phyloP scores from a whole-genome alignment of 2,329 filamentous ascomycete species.

The Grosmannia penicillata region DNA sequence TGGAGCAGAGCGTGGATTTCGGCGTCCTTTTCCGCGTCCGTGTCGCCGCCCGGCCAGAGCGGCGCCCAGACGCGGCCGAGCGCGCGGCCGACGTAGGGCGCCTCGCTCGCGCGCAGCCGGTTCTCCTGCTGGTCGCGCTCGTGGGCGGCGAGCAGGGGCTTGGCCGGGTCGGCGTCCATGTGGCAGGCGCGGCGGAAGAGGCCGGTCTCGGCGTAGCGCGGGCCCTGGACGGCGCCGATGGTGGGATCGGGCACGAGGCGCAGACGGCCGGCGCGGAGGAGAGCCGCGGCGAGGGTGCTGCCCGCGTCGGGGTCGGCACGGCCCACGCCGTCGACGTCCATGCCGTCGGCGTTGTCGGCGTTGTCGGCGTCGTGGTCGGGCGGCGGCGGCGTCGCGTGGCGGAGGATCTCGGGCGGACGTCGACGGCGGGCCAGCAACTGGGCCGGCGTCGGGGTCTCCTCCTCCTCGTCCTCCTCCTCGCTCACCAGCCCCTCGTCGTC shows the following conservation, averaged over 20 bases:
- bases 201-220: conserved; percentile 28
- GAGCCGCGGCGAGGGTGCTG: conserved; percentile 14
- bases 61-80: not conserved
- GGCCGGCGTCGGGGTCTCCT: not conserved
- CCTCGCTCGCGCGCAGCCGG: conserved; percentile 1
- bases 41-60: not conserved
- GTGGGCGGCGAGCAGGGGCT: conserved; percentile 28
- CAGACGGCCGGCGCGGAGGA: conserved; percentile 26
- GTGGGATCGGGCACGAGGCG: conserved; percentile 26
- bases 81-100: not conserved
- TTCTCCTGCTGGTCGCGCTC: conserved; percentile 30
- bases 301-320: conserved; percentile 13
- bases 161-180: conserved; percentile 22
- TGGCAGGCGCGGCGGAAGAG: conserved; percentile 36
- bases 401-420: conserved; percentile 29
- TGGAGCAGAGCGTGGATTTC: not conserved
- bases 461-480: not conserved
- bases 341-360: not conserved
- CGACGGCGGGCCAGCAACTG: conserved; percentile 15
- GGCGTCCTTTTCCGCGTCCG: not conserved
- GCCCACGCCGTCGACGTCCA: conserved; percentile 9
- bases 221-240: conserved; percentile 42
- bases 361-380: conserved; percentile 13
- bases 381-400: conserved; percentile 32
- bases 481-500: conserved; percentile 9